Base-by-base conservation (phyloP, 1,284 basidiomycete species). In the Prillingera fragicola region DNA sequence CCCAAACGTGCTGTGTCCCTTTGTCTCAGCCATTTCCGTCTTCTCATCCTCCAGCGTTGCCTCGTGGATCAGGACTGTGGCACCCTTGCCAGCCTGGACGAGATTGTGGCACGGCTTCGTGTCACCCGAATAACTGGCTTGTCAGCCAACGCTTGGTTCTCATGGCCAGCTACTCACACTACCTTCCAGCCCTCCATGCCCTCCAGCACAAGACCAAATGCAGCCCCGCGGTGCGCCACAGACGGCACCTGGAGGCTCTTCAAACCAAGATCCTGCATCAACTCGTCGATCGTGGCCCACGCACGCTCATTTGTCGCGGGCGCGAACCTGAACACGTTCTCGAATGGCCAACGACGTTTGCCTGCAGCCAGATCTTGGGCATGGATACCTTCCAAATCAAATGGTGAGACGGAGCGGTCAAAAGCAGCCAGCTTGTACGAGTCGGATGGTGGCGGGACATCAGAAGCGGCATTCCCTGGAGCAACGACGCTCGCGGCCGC, bases 31-130 rank as follows among this genome's bases (percentile, higher is more conserved):
- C 68, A 87, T 71, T 13, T 77, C 77, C 73, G 78, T 27, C 80
- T 87, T 72, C 80, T 85, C 59, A 75, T 81, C 61, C 82, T 88
- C 72, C 77, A 96, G 83, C 3, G 90, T 90, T 0, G 92, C 88
- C 69, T 97, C 92, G 63, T 97, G 92, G 33, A 97, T 91, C 26
- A 97, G 75, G 6, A 97, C 67, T 0, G 87, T 89, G 0, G 85
- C 83, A 41, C 76, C 73, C 38, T 75, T 60, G 0, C 85, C 90
- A 0, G 81, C 82, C 29, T 75, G 65, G 19, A 84, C 79, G 4
- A 97, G 75, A 17, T 74, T 75, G 3, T 82, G 71, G 15, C 81
- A 80, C 0, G 91, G 91, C 65, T 80, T 78, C 0, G 92, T 96
- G 65, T 97, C 92, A 5, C 84, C 92, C 5, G 91, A 95, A 54